Percentiles rank a stretch among this genome's conserved stretches.
These are phyloP conservation scores for Pleurotus tuoliensis DNA, from an alignment of 768 basidiomycete genomes.

Conservation along the genomic window DNA sequence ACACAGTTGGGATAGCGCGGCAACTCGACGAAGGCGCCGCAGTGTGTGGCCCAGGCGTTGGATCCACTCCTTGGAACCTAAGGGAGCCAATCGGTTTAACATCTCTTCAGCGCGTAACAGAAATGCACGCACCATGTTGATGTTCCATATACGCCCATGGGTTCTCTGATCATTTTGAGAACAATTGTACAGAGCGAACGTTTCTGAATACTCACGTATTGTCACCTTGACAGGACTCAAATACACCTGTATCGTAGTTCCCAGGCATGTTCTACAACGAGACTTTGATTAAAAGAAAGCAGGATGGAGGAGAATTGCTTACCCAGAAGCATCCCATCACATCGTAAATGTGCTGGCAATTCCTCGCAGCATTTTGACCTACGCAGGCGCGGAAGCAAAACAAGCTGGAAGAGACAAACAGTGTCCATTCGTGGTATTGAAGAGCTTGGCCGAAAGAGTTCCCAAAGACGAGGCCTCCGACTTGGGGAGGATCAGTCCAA, in stretches of 20 bases:
- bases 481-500: neutral
- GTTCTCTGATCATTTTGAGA: slow-evolving; percentile 24
- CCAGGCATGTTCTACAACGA: slow-evolving; percentile 69
- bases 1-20: slow-evolving; percentile 8
- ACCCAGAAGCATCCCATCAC: slow-evolving; percentile 59
- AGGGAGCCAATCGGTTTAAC: neutral
- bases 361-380: slow-evolving; percentile 48
- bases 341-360: slow-evolving; percentile 80
- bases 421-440: slow-evolving; percentile 82
- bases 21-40: slow-evolving; percentile 7
- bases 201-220: slow-evolving; percentile 31
- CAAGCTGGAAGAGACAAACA: slow-evolving; percentile 63
- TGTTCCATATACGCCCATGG: slow-evolving; percentile 71
- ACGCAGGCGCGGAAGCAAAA: slow-evolving; percentile 77
- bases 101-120: neutral
- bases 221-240: slow-evolving; percentile 65
- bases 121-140: slow-evolving; percentile 48
- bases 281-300: neutral
- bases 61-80: slow-evolving; percentile 7
- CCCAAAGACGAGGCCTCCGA: slow-evolving; percentile 14
- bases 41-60: slow-evolving; percentile 1
- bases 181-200: too few relatives aligned
- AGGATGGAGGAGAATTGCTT: slow-evolving; percentile 9
- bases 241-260: slow-evolving; percentile 54
- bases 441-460: slow-evolving; percentile 30